phyloP scores from a whole-genome alignment of 139 green algal species.

The Coccomyxa sp. region DNA sequence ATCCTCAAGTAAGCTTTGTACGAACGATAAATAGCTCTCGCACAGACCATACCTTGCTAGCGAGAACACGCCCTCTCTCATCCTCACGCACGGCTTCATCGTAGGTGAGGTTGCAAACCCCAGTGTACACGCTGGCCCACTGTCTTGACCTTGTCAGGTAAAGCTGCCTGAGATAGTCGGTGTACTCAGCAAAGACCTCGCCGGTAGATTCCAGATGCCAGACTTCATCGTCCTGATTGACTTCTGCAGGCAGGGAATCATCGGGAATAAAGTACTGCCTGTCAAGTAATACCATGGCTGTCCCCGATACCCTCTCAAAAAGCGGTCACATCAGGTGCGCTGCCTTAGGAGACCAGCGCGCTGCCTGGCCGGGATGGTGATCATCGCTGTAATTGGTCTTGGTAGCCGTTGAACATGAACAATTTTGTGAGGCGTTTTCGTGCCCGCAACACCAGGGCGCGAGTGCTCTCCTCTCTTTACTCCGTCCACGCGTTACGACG shows the following conservation, averaged over 20 bases:
- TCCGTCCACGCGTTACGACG: too few relatives aligned
- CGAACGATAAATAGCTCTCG: background rate
- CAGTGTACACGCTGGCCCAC: background rate
- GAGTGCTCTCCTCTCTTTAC: too few relatives aligned
- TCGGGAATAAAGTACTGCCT: background rate
- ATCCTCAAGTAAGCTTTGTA: background rate
- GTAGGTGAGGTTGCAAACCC: conserved; percentile 8
- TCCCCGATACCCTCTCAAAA: too few relatives aligned
- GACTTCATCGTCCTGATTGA: background rate
- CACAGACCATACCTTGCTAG: conserved; percentile 4
- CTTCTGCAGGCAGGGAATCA: background rate
- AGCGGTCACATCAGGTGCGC: too few relatives aligned
- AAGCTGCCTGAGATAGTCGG: background rate
- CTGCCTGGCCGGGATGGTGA: too few relatives aligned
- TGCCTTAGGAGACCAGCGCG: too few relatives aligned
- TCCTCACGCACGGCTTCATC: conserved; percentile 18
- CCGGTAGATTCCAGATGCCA: background rate
- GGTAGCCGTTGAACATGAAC: too few relatives aligned
- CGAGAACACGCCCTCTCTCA: conserved; percentile 4
- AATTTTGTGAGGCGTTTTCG: too few relatives aligned
- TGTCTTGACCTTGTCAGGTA: background rate
- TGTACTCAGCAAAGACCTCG: background rate
- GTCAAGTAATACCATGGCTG: too few relatives aligned
- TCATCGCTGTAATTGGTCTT: too few relatives aligned
- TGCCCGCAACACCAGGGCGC: too few relatives aligned